Evolutionary conservation across 148 eudicot genomes (phyloP).

Genomic region (Oxyria digyna): DNA sequence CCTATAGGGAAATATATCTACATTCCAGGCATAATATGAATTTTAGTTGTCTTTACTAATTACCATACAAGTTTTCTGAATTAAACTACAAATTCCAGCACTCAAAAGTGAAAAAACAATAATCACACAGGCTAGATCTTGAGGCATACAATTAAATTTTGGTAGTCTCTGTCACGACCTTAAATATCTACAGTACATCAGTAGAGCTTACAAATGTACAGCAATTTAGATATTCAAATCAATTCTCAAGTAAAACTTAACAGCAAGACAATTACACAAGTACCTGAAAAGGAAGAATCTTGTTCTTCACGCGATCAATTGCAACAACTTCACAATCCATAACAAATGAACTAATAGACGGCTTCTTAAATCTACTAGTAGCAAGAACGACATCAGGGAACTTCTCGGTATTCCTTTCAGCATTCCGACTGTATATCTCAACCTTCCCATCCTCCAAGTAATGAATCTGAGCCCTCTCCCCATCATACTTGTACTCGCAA

Average conservation of each 20-base stretch:
- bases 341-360: slow-evolving; percentile 65
- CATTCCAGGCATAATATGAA: background rate
- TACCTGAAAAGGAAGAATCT: slow-evolving; percentile 93
- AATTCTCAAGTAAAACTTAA: background rate
- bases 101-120: background rate
- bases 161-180: background rate
- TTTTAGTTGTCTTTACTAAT: background rate
- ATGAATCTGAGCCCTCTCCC: slow-evolving; percentile 99
- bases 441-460: slow-evolving; percentile 83
- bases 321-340: slow-evolving; percentile 95
- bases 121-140: background rate
- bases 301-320: slow-evolving; percentile 72
- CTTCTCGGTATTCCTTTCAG: slow-evolving; percentile 84
- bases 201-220: background rate
- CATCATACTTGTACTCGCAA: slow-evolving; percentile 97
- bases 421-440: slow-evolving; percentile 93
- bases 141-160: background rate
- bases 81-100: background rate
- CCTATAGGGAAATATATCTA: background rate
- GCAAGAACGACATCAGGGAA: slow-evolving; percentile 78
- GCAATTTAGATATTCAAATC: background rate
- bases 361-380: slow-evolving; percentile 57
- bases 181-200: background rate
- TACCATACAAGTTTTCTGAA: background rate
- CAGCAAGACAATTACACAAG: background rate